Conservation (phyloP, 192 early-diverging fungal species). For the Coemansia sp. region DNA sequence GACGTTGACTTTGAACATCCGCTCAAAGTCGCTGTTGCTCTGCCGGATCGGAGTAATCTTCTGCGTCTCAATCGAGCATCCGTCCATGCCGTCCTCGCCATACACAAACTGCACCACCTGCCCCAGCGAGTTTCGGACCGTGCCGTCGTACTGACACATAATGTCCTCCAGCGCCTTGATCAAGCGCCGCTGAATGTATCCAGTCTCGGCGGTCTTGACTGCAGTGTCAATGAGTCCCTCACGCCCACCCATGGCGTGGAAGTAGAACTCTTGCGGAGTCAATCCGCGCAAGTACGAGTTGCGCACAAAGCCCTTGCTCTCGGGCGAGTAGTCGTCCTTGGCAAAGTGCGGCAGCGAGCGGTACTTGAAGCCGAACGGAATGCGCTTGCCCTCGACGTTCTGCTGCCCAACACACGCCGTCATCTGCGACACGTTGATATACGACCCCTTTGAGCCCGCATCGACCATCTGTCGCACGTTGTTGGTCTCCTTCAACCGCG, state of each 20-base stretch:
- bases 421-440: slow-evolving; percentile 98
- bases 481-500: slow-evolving; percentile 85
- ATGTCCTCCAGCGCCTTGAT: slow-evolving; percentile 98
- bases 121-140: slow-evolving; percentile 92
- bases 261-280: slow-evolving; percentile 98
- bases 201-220: slow-evolving; percentile 99
- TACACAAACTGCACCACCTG: slow-evolving; percentile 96
- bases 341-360: slow-evolving; percentile 97
- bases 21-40: slow-evolving; percentile 72
- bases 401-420: slow-evolving; percentile 99
- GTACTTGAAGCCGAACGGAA: slow-evolving; percentile 95
- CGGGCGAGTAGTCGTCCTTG: slow-evolving; percentile 96
- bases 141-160: slow-evolving; percentile 97
- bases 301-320: slow-evolving; percentile 61
- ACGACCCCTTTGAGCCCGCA: slow-evolving; percentile 94
- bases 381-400: slow-evolving; percentile 98
- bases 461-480: slow-evolving; percentile 98
- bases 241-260: slow-evolving; percentile 99
- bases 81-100: slow-evolving; percentile 99
- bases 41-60: slow-evolving; percentile 71
- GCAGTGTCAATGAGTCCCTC: slow-evolving; percentile 99
- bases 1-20: slow-evolving; percentile 84
- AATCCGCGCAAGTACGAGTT: slow-evolving; percentile 75
- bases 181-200: slow-evolving; percentile 98
- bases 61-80: slow-evolving; percentile 84